Percentiles rank a stretch among this genome's conserved stretches.
Conservation (phyloP, 495 filamentous ascomycete genomes). For the Hypoxylon intermedium region DNA sequence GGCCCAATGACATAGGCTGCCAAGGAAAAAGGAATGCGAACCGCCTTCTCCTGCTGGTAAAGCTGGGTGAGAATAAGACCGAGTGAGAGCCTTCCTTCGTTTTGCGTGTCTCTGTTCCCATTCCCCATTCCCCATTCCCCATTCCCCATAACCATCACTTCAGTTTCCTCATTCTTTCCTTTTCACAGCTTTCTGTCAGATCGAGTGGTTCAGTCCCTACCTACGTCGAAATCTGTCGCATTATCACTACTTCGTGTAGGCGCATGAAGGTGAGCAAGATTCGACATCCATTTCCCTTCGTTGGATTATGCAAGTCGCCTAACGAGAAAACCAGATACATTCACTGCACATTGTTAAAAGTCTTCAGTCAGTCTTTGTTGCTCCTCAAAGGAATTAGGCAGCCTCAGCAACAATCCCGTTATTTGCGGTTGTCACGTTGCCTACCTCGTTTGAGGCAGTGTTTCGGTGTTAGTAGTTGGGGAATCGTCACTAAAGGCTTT, state of each 20-base stretch:
- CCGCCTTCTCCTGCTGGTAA: conserved; percentile 6
- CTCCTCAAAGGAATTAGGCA: neutral
- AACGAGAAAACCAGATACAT: conserved; percentile 2
- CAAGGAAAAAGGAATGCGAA: conserved; percentile 1
- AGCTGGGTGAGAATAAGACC: conserved; percentile 12
- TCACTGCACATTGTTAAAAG: neutral
- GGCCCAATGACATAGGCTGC: conserved; percentile 19
- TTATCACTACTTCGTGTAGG: neutral
- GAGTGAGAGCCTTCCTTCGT: conserved; percentile 5
- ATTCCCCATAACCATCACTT: neutral
- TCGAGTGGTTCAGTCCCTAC: too few relatives aligned
- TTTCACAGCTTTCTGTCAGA: too few relatives aligned
- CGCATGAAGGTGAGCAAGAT: conserved; percentile 15
- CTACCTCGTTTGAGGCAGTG: neutral
- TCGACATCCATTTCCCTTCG: neutral
- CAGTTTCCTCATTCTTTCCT: neutral
- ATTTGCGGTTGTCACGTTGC: neutral
- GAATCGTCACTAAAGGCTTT: neutral
- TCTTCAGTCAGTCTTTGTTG: neutral
- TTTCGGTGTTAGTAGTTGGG: neutral
- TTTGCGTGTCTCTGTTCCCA: neutral
- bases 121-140: neutral
- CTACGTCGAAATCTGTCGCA: too few relatives aligned
- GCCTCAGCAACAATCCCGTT: neutral
- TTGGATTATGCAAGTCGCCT: neutral